phyloP scores from a whole-genome alignment of 441 rosid genomes.

The Breynia disticha region DNA sequence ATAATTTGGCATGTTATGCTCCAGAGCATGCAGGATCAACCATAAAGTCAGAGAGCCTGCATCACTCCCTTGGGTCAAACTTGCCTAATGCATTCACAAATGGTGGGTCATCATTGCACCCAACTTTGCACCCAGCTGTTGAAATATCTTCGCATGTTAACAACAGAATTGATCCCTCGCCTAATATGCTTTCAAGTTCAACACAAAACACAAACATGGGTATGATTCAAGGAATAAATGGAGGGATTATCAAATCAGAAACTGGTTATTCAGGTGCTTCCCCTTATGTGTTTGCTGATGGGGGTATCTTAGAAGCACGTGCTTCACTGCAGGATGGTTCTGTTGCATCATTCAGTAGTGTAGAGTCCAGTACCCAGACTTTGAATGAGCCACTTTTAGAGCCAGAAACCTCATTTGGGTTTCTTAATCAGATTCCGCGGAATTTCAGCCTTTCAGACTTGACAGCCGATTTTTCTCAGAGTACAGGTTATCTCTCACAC shows the following conservation, averaged over 20 bases:
- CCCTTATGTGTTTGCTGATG: slow-evolving; percentile 62
- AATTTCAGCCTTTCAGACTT: slow-evolving; percentile 91
- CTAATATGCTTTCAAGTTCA: slow-evolving; percentile 54
- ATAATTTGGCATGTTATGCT: slow-evolving; percentile 42
- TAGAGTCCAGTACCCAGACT: slow-evolving; percentile 67
- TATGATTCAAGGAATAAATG: slow-evolving; percentile 68
- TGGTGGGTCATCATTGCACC: slow-evolving; percentile 50
- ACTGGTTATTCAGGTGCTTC: slow-evolving; percentile 56
- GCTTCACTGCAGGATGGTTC: slow-evolving; percentile 56
- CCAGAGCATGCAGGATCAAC: slow-evolving; percentile 44
- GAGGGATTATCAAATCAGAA: slow-evolving; percentile 77
- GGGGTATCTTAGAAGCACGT: slow-evolving; percentile 55
- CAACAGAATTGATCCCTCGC: slow-evolving; percentile 45
- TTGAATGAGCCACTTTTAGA: slow-evolving; percentile 62
- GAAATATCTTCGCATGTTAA: slow-evolving; percentile 58
- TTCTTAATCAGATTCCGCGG: slow-evolving; percentile 71
- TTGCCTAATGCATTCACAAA: slow-evolving; percentile 51
- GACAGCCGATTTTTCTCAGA: slow-evolving; percentile 79
- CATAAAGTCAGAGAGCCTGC: slow-evolving; percentile 55
- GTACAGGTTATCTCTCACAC: slow-evolving; percentile 51
- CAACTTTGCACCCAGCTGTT: slow-evolving; percentile 46
- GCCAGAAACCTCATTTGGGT: slow-evolving; percentile 68
- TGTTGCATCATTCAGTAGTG: slow-evolving; percentile 61
- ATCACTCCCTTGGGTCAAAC: slow-evolving; percentile 38
- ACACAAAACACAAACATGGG: slow-evolving; percentile 58